Evolutionary conservation across 2,329 filamentous ascomycete species (phyloP).

Genomic region (Magnaporthiopsis incrustans): DNA sequence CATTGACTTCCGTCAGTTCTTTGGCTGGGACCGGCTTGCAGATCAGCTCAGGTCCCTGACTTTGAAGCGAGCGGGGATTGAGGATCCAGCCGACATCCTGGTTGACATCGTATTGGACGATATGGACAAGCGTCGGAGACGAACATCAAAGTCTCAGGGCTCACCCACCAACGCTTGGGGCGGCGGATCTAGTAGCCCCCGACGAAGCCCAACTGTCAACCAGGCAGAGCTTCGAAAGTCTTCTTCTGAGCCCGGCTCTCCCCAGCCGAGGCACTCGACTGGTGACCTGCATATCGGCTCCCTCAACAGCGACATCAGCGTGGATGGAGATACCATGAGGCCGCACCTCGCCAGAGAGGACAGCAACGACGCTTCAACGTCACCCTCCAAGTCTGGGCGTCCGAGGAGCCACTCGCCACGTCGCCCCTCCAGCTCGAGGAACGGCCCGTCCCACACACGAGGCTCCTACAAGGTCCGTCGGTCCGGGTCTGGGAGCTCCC

Average conservation of each 20-base stretch:
- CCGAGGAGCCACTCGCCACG: slow-evolving; percentile 76
- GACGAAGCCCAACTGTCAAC: slow-evolving; percentile 54
- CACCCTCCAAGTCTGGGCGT: slow-evolving; percentile 36
- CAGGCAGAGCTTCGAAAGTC: slow-evolving; percentile 61
- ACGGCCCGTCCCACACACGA: slow-evolving; percentile 58
- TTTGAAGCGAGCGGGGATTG: slow-evolving; percentile 77
- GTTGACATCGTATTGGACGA: slow-evolving; percentile 94
- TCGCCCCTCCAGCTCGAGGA: slow-evolving; percentile 68
- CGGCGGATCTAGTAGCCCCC: slow-evolving; percentile 42
- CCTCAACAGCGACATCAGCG: slow-evolving; percentile 42
- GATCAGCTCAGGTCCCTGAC: slow-evolving; percentile 88
- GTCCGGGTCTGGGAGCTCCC: slow-evolving; percentile 87
- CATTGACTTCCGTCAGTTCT: slow-evolving; percentile 94
- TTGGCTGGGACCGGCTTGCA: slow-evolving; percentile 89
- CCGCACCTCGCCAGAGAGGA: slow-evolving; percentile 39
- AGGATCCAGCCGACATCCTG: slow-evolving; percentile 83
- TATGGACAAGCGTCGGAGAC: slow-evolving; percentile 81
- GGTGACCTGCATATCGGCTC: slow-evolving; percentile 52
- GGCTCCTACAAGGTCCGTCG: slow-evolving; percentile 69
- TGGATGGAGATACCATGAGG: slow-evolving; percentile 34
- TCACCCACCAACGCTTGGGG: slow-evolving; percentile 70
- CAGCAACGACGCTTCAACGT: slow-evolving; percentile 35
- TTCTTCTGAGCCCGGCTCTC: slow-evolving; percentile 59
- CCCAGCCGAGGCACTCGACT: slow-evolving; percentile 38
- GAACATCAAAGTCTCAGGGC: slow-evolving; percentile 77